Evolutionary conservation across 2,329 filamentous ascomycete genomes (phyloP), one percentile per base, ranked within the genome.

Genomic region (Phialophora verrucosa): DNA sequence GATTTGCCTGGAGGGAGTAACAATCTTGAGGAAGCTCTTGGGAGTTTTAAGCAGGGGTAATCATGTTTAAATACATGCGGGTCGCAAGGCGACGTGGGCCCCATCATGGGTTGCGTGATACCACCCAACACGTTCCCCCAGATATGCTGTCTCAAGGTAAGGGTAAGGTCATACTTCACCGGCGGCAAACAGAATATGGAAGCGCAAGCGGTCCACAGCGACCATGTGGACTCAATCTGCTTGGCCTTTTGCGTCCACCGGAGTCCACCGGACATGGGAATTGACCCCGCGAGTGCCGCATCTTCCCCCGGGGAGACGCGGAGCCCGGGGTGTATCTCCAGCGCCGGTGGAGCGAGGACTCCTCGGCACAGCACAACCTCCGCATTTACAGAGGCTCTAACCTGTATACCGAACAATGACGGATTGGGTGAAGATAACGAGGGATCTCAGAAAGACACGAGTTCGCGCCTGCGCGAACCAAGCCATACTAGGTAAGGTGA

Each of bases 51-150:
- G 20, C 49, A 27, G 49, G 12, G 11, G 10, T 4, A 3, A 2
- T 14, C 49, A 51, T 51, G 8, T 51, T 51, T 51, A 51, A 25
- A 51, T 51, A 51, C 49, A 51, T 27, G 49, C 20, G 3, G 20
- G 12, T 51, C 20, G 0, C 3, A 51, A 12, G 49, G 25, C 14
- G 27, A 25, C 49, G 49, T 27, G 49, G 49, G 23, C 10, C 49
- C 23, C n/a, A 23, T 12, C 20, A 27, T 51, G 49, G 38, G 17
- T 44, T n/a, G 17, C 38, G 20, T 44, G 38, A 44, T 44, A n/a
- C 38, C 38, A 44, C 38, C 38, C 4, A 44, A 17, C 38, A 44
- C 17, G 17, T 44, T 3, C 14, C 5, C 38, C 17, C 7, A n/a
- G 38, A 44, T 17, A 44, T n/a, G 17, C 6, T 44, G n/a, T 27